These are phyloP conservation scores for Xylaria venustula DNA, from an alignment of 495 filamentous ascomycete species.

Conservation along the genomic window DNA sequence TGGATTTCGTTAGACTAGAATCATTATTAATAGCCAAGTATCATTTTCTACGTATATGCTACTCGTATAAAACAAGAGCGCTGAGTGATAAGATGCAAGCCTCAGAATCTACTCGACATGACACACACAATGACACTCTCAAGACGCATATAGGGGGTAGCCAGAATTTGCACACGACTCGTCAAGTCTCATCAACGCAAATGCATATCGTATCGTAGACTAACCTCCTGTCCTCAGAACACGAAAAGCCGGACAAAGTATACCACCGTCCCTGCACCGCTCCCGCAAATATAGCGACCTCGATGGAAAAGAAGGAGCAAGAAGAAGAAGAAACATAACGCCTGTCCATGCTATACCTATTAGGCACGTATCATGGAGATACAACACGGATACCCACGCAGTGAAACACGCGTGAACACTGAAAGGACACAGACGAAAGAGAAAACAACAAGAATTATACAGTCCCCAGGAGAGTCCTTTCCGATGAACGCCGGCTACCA, in stretches of 20 bases:
- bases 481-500: constrained; percentile 5
- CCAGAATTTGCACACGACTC: too few relatives aligned
- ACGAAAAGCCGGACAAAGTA: too few relatives aligned
- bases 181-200: too few relatives aligned
- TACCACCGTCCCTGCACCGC: background rate
- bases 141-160: too few relatives aligned
- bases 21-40: background rate
- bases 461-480: background rate
- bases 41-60: background rate
- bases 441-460: background rate
- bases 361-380: constrained; percentile 6
- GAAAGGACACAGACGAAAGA: background rate
- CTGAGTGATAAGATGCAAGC: too few relatives aligned
- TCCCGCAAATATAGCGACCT: background rate
- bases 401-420: background rate
- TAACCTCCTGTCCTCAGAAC: background rate
- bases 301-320: background rate
- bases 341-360: constrained; percentile 14
- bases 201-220: background rate
- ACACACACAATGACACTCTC: too few relatives aligned
- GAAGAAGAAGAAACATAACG: background rate
- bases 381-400: background rate
- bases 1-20: background rate
- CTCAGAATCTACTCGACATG: too few relatives aligned
- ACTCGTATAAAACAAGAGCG: too few relatives aligned